These are phyloP conservation scores for Bremia lactucae DNA, from an alignment of 352 stramenopile genomes.

Conservation along the genomic window DNA sequence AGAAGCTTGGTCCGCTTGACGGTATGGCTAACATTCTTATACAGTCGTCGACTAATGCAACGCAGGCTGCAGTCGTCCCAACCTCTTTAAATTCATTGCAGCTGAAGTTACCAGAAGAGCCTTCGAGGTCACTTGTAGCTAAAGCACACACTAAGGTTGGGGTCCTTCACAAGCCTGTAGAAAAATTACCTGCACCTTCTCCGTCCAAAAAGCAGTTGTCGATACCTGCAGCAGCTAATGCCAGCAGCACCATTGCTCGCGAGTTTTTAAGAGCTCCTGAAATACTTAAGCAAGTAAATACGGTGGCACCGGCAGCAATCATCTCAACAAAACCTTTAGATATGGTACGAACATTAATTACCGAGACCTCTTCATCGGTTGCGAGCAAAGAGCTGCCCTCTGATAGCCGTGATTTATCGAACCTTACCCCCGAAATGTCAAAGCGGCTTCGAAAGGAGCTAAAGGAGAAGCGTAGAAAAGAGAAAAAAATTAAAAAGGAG, in stretches of 20 bases:
- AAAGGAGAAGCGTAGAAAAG: slow-evolving; percentile 53
- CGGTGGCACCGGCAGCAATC: not conserved
- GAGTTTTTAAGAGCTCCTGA: slow-evolving; percentile 13
- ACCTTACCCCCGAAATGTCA: slow-evolving; percentile 14
- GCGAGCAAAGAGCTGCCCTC: slow-evolving; percentile 4
- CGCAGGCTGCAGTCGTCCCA: not conserved
- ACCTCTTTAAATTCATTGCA: slow-evolving; percentile 5
- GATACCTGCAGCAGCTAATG: slow-evolving; percentile 4
- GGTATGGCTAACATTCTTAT: slow-evolving; percentile 15
- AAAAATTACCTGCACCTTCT: slow-evolving; percentile 23
- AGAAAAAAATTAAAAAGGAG: slow-evolving; percentile 65
- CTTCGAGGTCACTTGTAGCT: slow-evolving; percentile 2
- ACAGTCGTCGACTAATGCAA: slow-evolving; percentile 7
- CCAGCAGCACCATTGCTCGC: slow-evolving; percentile 3
- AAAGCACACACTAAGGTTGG: slow-evolving; percentile 4
- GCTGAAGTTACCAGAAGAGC: slow-evolving; percentile 7
- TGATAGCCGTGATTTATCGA: slow-evolving; percentile 4
- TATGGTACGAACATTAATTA: not conserved
- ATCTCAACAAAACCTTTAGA: slow-evolving; percentile 6
- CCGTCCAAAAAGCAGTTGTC: slow-evolving; percentile 9
- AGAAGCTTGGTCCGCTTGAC: slow-evolving; percentile 38
- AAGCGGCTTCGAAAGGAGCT: slow-evolving; percentile 32
- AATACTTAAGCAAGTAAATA: slow-evolving; percentile 1
- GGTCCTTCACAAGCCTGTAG: slow-evolving; percentile 14
- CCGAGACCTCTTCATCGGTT: slow-evolving; percentile 1